Conservation (phyloP, 495 filamentous ascomycete species). For the Entonaema liquescens region DNA sequence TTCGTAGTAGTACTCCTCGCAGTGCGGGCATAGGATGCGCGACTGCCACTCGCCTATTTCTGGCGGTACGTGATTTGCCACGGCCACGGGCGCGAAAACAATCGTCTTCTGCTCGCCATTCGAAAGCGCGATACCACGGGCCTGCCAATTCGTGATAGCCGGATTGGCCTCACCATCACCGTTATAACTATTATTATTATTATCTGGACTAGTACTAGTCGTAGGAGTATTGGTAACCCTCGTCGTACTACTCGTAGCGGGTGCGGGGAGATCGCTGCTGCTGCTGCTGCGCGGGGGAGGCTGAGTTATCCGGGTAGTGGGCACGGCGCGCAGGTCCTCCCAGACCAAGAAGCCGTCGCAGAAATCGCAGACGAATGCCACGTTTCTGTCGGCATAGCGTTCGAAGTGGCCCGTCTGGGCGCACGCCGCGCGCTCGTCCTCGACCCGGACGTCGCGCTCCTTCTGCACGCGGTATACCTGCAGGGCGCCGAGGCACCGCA, state of each 20-base stretch:
- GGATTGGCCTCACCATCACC: background rate
- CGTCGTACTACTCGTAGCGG: conserved; percentile 10
- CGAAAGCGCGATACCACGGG: conserved; percentile 29
- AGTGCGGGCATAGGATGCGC: conserved; percentile 55
- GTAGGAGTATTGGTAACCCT: background rate
- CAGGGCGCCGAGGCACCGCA: conserved; percentile 56
- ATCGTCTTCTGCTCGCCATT: conserved; percentile 52
- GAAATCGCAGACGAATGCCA: conserved; percentile 60
- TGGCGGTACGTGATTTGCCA: conserved; percentile 59
- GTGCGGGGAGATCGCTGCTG: conserved; percentile 4
- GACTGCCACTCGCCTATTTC: conserved; percentile 53
- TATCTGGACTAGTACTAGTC: background rate
- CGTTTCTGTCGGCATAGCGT: conserved; percentile 52
- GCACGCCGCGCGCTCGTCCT: conserved; percentile 53
- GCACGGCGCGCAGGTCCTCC: conserved; percentile 54
- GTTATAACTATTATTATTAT: background rate
- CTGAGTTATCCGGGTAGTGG: conserved; percentile 43
- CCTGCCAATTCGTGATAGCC: conserved; percentile 34
- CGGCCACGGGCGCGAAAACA: conserved; percentile 58
- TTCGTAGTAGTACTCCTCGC: conserved; percentile 58
- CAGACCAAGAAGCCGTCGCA: conserved; percentile 60
- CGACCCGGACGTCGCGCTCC: conserved; percentile 9
- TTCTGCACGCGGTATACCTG: conserved; percentile 54
- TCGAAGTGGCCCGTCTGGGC: conserved; percentile 54
- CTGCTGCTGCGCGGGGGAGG: conserved; percentile 1